Evolutionary conservation across 164 flowering plant species (phyloP).

Genomic region (Umbellularia californica): DNA sequence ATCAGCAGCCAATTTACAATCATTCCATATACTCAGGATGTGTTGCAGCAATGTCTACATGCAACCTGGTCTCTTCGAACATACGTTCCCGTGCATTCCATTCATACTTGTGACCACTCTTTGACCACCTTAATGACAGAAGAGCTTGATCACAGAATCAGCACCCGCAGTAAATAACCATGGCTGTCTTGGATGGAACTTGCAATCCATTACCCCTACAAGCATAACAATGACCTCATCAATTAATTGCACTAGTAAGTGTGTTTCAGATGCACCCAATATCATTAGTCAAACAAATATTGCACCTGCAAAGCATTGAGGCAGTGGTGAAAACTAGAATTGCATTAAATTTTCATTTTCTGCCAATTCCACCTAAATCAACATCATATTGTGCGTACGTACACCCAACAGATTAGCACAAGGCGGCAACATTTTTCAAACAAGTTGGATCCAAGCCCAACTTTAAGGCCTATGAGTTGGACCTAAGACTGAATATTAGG

Average conservation of each 20-base stretch:
- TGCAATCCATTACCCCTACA: conserved; percentile 88
- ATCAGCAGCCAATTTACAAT: too few relatives aligned
- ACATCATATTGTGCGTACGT: too few relatives aligned
- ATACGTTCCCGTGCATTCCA: background rate
- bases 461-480: too few relatives aligned
- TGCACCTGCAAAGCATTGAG: background rate
- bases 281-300: background rate
- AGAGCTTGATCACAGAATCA: conserved; percentile 78
- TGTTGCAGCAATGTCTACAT: too few relatives aligned
- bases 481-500: too few relatives aligned
- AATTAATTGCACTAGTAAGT: background rate
- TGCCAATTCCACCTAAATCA: background rate
- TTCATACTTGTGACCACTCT: background rate
- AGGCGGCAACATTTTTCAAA: too few relatives aligned
- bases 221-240: background rate
- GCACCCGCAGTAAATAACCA: conserved; percentile 99
- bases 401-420: too few relatives aligned
- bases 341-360: too few relatives aligned
- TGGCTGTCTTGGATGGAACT: conserved; percentile 93
- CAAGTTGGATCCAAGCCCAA: too few relatives aligned
- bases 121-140: conserved; percentile 41
- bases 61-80: background rate
- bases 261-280: background rate
- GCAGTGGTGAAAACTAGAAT: background rate
- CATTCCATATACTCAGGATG: too few relatives aligned